These are phyloP conservation scores for Phytophthora kernoviae DNA, from an alignment of 352 stramenopile genomes.

Conservation along the genomic window DNA sequence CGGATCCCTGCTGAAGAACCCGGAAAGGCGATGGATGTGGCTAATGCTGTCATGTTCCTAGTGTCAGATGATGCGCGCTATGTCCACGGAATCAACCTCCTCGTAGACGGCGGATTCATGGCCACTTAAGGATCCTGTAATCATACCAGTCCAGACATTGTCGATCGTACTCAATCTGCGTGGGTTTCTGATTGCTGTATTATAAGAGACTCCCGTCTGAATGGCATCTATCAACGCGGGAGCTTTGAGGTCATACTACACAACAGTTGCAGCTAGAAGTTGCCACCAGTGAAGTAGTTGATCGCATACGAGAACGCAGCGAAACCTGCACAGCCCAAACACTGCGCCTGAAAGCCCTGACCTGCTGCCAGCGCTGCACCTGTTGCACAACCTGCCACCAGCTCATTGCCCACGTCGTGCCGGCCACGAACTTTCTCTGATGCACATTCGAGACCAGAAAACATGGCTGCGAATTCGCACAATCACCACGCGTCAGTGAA, in stretches of 20 bases:
- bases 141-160: not conserved
- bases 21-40: constrained; percentile 66
- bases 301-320: constrained; percentile 92
- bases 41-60: constrained; percentile 72
- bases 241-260: not conserved
- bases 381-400: constrained; percentile 95
- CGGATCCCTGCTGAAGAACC: constrained; percentile 58
- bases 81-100: constrained; percentile 64
- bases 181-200: constrained; percentile 11
- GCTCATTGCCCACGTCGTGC: constrained; percentile 95
- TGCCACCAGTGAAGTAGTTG: constrained; percentile 85
- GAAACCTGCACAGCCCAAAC: constrained; percentile 93
- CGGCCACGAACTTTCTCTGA: constrained; percentile 94
- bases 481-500: not conserved
- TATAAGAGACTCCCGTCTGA: constrained; percentile 8
- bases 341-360: constrained; percentile 92
- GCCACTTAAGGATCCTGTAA: constrained; percentile 39
- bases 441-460: constrained; percentile 93
- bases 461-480: constrained; percentile 84
- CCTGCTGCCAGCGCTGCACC: constrained; percentile 94
- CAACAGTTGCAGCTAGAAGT: constrained; percentile 48
- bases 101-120: constrained; percentile 66
- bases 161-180: not conserved
- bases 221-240: constrained; percentile 21
- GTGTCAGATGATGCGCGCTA: constrained; percentile 69